Evolutionary conservation across 2,329 filamentous ascomycete species (phyloP).

Genomic region (Pseudogymnoascus sp.): DNA sequence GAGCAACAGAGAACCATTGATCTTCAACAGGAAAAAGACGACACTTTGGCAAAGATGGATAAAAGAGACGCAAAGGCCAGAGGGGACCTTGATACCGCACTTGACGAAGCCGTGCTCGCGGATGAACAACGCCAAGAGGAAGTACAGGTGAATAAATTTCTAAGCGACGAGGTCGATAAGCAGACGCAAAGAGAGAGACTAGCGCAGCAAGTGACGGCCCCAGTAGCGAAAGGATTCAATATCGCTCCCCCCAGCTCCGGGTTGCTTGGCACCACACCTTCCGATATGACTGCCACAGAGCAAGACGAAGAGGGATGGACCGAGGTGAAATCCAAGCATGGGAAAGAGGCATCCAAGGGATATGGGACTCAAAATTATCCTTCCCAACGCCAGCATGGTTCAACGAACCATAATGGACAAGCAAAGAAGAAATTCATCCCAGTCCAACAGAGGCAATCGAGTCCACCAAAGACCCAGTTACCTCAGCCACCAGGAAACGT

Average conservation of each 20-base stretch:
- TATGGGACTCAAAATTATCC: neutral
- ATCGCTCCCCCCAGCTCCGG: neutral
- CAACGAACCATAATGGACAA: neutral
- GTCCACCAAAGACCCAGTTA: neutral
- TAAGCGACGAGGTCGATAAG: neutral
- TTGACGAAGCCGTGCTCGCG: neutral
- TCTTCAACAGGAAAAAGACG: neutral
- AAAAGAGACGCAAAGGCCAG: neutral
- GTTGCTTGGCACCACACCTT: neutral
- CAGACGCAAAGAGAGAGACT: neutral
- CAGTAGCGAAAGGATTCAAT: neutral
- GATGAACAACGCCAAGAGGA: neutral
- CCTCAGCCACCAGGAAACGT: neutral
- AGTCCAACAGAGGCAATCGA: neutral
- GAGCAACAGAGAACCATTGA: neutral
- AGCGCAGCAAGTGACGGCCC: neutral
- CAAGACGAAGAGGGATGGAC: neutral
- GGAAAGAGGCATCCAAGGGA: neutral
- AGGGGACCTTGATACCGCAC: neutral
- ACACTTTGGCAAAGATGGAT: neutral
- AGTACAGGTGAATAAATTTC: slow-evolving; percentile 1
- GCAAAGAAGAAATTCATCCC: neutral
- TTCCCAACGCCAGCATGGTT: neutral
- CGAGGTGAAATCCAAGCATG: neutral
- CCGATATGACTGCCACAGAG: neutral